Base-by-base conservation (phyloP, 768 basidiomycete species). In the Collybia nuda region DNA sequence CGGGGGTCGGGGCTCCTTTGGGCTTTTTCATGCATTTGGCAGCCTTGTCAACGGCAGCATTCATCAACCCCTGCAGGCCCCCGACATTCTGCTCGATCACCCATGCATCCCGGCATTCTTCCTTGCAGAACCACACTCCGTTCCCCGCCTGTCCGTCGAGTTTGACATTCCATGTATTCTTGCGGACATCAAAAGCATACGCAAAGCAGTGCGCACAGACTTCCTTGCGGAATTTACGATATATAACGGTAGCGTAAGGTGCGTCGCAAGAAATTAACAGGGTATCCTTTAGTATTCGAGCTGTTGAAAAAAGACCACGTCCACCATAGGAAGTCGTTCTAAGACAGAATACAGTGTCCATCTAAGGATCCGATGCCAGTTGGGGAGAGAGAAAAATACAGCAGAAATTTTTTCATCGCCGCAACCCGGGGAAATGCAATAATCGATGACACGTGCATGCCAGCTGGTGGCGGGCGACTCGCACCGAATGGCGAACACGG, bases 131-230 rank as follows among this genome's bases (percentile, higher is more conserved):
- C 74, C 77, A 82, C 5, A 78, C 68, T 0, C 81, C 78, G 32
- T 44, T 48, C 32, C 44, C 53, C 29, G 40, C 36, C 24, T 50
- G 46, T 14, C 55, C 62, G 17, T 62, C 63, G 40, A 68, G 63
- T 49, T 67, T 71, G 56, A 75, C 57, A 36, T 60, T 73, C 82
- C 82, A 84, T 22, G 70, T 60, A 52, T 69, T 67, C 65, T 70
- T 71, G 24, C 73, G 70, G 22, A 69, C 68, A 45, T 82, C 79
- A 56, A 78, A 78, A 21, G 80, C 73, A 59, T 86, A 86, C 35
- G 75, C 73, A 60, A 84, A 86, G 64, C 86, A 88, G 59, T 78
- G 68, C 8, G 75, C 79, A 56, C 85, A 88, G 41, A 85, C 82
- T 61, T 86, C 85, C 61, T 80, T 83, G 36, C 82, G 74, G 55